A percentile compares a stretch with the other conserved stretches of the same genome.
These are phyloP conservation scores for Backusella morwellensis DNA, from an alignment of 192 early-diverging fungal species.

Conservation along the genomic window DNA sequence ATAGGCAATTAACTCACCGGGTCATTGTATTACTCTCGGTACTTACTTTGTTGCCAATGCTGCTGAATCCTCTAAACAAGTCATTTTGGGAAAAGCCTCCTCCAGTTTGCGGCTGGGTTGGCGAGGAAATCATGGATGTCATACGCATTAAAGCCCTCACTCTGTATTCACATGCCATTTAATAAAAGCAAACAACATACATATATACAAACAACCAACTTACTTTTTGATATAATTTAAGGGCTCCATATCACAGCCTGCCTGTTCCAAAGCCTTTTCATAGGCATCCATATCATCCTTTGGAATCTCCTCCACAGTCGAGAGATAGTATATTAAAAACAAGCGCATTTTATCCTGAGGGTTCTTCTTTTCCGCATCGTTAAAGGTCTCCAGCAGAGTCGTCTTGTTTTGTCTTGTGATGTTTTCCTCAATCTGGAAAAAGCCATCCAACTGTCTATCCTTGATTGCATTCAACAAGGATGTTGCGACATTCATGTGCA, in stretches of 20 bases:
- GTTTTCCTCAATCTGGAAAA: conserved; percentile 93
- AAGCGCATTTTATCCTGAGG: conserved; percentile 89
- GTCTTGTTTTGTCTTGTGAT: conserved; percentile 79
- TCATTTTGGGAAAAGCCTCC: conserved; percentile 43
- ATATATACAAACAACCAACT: conserved; percentile 4
- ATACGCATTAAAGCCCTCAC: conserved; percentile 61
- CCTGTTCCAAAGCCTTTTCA: conserved; percentile 71
- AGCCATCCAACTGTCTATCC: conserved; percentile 88
- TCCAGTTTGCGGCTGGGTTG: conserved; percentile 30
- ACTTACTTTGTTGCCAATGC: conserved; percentile 68
- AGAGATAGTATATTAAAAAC: conserved; percentile 86
- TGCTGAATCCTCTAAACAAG: conserved; percentile 60
- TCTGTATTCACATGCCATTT: conserved; percentile 13
- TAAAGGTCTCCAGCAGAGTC: conserved; percentile 77
- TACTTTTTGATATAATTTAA: conserved; percentile 85
- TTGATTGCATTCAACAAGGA: conserved; percentile 84
- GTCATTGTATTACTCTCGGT: neutral
- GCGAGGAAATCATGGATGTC: conserved; percentile 51
- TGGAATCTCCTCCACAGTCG: conserved; percentile 63
- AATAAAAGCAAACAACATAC: neutral
- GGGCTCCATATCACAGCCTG: conserved; percentile 73
- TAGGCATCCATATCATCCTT: conserved; percentile 85
- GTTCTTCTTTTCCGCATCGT: conserved; percentile 76
- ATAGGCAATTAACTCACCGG: too few species aligned
- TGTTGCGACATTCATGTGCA: conserved; percentile 99